Conservation (phyloP, 129 eudicot species). For the Tagetes patula region DNA sequence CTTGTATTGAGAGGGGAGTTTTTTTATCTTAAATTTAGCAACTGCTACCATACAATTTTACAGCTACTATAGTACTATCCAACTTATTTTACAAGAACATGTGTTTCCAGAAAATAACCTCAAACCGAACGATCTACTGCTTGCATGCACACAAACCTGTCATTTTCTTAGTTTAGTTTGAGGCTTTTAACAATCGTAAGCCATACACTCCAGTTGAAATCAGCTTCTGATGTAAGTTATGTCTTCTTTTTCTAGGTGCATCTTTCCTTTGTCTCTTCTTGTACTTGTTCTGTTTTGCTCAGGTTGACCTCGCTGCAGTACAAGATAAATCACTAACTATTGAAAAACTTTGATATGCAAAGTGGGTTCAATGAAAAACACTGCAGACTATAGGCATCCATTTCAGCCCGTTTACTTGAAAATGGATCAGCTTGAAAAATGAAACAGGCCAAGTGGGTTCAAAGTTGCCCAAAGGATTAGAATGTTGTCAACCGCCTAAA, state of each 20-base stretch:
- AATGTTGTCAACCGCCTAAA: neutral
- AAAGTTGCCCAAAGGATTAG: neutral
- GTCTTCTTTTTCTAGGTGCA: constrained; percentile 69
- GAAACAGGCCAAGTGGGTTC: neutral
- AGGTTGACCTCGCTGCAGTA: constrained; percentile 74
- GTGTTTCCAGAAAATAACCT: neutral
- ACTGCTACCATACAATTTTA: constrained; percentile 3
- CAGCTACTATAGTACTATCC: neutral
- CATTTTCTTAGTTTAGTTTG: neutral
- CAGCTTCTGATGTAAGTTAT: constrained; percentile 45
- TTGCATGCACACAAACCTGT: neutral
- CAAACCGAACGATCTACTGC: neutral
- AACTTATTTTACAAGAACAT: constrained; percentile 18
- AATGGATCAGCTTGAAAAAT: neutral
- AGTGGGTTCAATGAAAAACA: neutral
- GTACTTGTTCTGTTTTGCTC: constrained; percentile 41
- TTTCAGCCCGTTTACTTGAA: neutral
- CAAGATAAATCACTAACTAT: constrained; percentile 3
- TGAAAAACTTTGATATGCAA: neutral
- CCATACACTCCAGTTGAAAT: neutral
- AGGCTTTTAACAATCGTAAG: neutral
- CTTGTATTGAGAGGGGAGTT: neutral
- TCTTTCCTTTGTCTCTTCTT: constrained; percentile 75
- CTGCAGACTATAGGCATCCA: too few species aligned
- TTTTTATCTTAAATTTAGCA: neutral